A percentile compares a stretch with the other conserved stretches of the same genome.
Evolutionary conservation across 1,284 basidiomycete species (phyloP).

Genomic region (Fereydounia khargensis): DNA sequence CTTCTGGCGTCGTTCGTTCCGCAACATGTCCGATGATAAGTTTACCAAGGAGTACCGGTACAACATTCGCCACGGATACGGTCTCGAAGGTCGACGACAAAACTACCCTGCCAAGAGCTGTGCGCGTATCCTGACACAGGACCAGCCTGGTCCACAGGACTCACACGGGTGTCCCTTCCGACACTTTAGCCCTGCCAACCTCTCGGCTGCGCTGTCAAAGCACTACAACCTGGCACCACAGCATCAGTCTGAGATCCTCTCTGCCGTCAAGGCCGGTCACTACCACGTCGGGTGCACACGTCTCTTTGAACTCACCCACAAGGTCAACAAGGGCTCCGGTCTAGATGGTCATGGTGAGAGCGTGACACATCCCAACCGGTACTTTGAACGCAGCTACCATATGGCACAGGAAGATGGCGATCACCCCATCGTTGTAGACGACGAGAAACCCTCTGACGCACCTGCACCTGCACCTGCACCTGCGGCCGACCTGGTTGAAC

Average conservation of each 20-base stretch:
- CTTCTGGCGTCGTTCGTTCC: conserved; percentile 90
- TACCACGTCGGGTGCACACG: conserved; percentile 96
- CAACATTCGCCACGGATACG: conserved; percentile 93
- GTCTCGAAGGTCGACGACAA: conserved; percentile 86
- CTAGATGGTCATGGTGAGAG: conserved; percentile 76
- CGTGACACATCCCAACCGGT: conserved; percentile 90
- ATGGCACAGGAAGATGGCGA: conserved; percentile 7
- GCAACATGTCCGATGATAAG: conserved; percentile 76
- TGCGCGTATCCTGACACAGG: conserved; percentile 77
- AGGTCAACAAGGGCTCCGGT: conserved; percentile 82
- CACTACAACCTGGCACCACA: conserved; percentile 69
- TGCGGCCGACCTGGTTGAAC: too few species aligned
- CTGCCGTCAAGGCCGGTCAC: conserved; percentile 75
- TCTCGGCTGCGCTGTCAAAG: conserved; percentile 73
- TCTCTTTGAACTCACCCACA: conserved; percentile 91
- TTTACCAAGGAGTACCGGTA: conserved; percentile 98
- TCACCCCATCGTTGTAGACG: background rate
- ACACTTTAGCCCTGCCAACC: conserved; percentile 80
- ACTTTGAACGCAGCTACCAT: conserved; percentile 61
- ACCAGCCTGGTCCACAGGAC: conserved; percentile 72
- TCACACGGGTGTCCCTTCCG: conserved; percentile 93
- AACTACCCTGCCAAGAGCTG: conserved; percentile 96
- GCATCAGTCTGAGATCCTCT: conserved; percentile 85
- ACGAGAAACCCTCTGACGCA: too few species aligned
- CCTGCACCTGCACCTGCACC: too few species aligned